Percentiles rank a stretch among this genome's conserved stretches.
These are phyloP conservation scores for Cryphonectria carpinicola DNA, from an alignment of 2,329 filamentous ascomycete genomes.

Conservation along the genomic window DNA sequence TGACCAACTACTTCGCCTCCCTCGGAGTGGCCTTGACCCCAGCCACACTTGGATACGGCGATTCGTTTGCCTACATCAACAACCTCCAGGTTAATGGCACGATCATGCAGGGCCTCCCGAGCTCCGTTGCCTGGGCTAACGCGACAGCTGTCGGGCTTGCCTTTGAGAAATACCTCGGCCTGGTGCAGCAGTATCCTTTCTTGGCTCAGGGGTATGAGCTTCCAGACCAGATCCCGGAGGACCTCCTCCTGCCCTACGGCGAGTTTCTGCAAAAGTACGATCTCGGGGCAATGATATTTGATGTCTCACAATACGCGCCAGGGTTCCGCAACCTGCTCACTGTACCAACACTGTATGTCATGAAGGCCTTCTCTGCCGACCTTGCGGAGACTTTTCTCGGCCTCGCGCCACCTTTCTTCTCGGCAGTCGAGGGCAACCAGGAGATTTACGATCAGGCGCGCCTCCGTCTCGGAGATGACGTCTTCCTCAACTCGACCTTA, in stretches of 20 bases:
- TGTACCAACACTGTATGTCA: conserved; percentile 1
- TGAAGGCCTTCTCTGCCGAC: conserved; percentile 7
- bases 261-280: conserved; percentile 12
- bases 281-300: background rate
- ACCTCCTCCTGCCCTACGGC: conserved; percentile 11
- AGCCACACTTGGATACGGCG: background rate
- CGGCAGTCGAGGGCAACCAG: background rate
- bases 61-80: background rate
- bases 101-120: background rate
- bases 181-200: background rate
- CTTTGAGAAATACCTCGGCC: background rate
- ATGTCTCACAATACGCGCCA: background rate
- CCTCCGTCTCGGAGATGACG: background rate
- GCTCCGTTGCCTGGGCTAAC: background rate
- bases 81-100: background rate
- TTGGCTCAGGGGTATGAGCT: background rate
- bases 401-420: background rate
- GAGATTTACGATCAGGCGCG: background rate
- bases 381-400: background rate
- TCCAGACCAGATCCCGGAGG: conserved; percentile 5
- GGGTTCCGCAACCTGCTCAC: conserved; percentile 10
- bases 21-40: background rate
- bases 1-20: background rate
- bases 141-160: background rate
- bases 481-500: background rate